Evolutionary conservation across 306 rosid genomes (phyloP).

Genomic region (Styphnolobium japonicum): DNA sequence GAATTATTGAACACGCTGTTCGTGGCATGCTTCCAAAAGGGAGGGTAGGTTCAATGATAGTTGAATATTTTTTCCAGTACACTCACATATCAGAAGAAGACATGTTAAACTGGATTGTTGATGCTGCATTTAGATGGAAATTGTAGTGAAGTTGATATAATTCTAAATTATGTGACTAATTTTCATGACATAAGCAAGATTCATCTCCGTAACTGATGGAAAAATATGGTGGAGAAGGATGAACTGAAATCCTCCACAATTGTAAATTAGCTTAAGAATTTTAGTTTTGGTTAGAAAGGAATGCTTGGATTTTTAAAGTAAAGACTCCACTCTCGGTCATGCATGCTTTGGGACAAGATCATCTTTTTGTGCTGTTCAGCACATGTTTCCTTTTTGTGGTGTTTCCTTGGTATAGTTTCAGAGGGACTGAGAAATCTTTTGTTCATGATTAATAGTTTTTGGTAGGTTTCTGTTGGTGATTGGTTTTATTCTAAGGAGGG

Average conservation of each 20-base stretch:
- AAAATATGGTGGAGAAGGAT: not conserved
- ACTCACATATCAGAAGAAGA: slow-evolving; percentile 1
- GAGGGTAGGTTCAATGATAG: slow-evolving; percentile 63
- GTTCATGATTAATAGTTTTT: not conserved
- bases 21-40: slow-evolving; percentile 99
- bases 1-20: slow-evolving; percentile 96
- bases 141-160: not conserved
- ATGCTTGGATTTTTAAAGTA: not conserved
- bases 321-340: not conserved
- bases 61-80: not conserved
- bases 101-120: not conserved
- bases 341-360: not conserved
- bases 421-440: not conserved
- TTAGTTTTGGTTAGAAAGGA: slow-evolving; percentile 7
- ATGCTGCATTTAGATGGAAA: not conserved
- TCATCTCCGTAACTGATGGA: not conserved
- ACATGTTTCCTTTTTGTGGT: not conserved
- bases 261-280: not conserved
- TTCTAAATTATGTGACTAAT: slow-evolving; percentile 3
- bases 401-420: not conserved
- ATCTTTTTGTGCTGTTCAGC: not conserved
- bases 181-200: slow-evolving; percentile 18
- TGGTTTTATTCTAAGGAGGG: slow-evolving; percentile 2
- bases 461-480: not conserved
- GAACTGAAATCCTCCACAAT: not conserved